Evolutionary conservation across 2,329 filamentous ascomycete genomes (phyloP), one percentile per base, ranked within the genome.

Genomic region (Fusarium algeriense): DNA sequence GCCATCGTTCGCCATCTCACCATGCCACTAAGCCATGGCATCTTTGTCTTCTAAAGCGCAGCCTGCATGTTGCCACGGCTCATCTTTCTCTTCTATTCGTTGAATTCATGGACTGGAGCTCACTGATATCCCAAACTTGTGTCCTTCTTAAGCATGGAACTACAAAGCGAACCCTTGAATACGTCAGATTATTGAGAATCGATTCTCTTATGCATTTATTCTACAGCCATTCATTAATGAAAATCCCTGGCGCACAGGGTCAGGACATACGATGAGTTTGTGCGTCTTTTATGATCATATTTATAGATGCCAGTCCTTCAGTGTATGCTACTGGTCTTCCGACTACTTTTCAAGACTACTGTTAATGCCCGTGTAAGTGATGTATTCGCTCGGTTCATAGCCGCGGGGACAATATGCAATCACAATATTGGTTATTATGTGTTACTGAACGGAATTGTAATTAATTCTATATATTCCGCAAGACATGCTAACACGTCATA

Each of bases 201-300:
- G 4, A n/a, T 10, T 32, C 7, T 20, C 13, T 34, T 23, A 19
- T 6, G 10, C 4, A 6, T 26, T 0, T 10, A 3, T 5, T 8
- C 15, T 35, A 15, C 14, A 6, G 19, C 6, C 8, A 3, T 19
- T n/a, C 20, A 9, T 15, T 11, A 4, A 19, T 13, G 14, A 5
- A 14, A 14, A 14, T 19, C 35, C 7, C 15, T 10, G 3, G 7
- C 35, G 6, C 3, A 23, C 20, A 50, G 30, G 15, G 46, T 26
- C 46, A 19, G 23, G 46, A 8, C 15, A 35, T 2, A 8, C 10
- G 19, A 19, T 19, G 15, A 35, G 30, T 35, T 13, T 4, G n/a
- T 35, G 9, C 12, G 9, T 8, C 46, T 11, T 34, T 34, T 13
- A 23, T 35, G 11, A 19, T 23, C 30, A 34, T 35, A 20, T 7